Evolutionary conservation across 192 early-diverging fungal genomes (phyloP), one percentile per base, ranked within the genome.

Genomic region (Spinellus fusiger): DNA sequence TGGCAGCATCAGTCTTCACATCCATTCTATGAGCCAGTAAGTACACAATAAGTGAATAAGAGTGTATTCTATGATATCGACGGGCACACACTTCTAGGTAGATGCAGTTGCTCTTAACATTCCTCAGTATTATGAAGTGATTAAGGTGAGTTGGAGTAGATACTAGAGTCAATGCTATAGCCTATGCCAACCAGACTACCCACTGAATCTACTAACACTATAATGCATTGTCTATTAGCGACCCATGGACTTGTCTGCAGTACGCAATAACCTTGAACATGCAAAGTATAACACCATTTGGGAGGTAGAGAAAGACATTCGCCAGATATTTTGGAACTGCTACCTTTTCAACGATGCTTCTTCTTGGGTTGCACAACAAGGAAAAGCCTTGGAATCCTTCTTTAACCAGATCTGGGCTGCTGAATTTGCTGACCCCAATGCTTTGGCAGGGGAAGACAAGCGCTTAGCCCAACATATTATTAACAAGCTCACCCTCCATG

Each of bases 231-330:
- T 33, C 8, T 53, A 4, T 0, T 59, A 88, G 61, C 56, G 83
- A 60, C 93, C 93, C 5, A 95, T 95, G 91, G 93, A 95, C 56
- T 64, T 95, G 44, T 74, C 77, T 27, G 91, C 93, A 0, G 82
- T 94, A 18, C 70, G 76, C 55, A 72, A 74, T 33, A 84, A 81
- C 59, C 71, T 93, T 4, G 84, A 91, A 20, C 32, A 59, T 23
- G 80, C 78, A 5, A 66, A 77, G 20, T 94, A 94, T 62, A 59
- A 70, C 9, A 76, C 53, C 52, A 55, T 71, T 3, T 67, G 57
- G 62, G 63, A 77, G 6, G 83, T 91, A 63, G 78, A 80, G 33
- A 60, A 56, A 13, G 85, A 91, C 66, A 68, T 89, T 15, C 66
- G 74, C 4, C 77, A 80, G 23, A 80, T 92, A 8, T 81, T 86